Evolutionary conservation across 2,329 filamentous ascomycete genomes (phyloP), one percentile per base, ranked within the genome.

Genomic region (Penicillium sp.): DNA sequence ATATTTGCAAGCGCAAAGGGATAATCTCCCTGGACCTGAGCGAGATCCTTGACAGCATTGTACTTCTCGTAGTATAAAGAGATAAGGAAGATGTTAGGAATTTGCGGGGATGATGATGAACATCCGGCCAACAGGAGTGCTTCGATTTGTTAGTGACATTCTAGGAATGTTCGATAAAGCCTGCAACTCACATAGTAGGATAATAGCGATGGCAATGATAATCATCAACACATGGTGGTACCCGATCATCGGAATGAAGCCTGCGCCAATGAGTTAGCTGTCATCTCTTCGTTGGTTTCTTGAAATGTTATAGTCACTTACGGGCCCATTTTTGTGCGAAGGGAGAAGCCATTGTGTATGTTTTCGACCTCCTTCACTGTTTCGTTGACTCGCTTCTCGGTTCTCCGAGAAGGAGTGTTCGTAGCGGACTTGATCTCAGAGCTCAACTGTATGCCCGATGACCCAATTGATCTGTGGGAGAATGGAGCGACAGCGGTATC

Each of bases 51-150:
- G 27, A 83, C 80, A 3, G 94, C 90, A 18, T 87, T 85, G 77
- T 97, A 97, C 58, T 84, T 81, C 72, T 96, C 80, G 79, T 97
- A 99, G 84, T 96, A 97, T 67, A 99, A 85, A n/a, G 92, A 96
- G 62, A 99, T 90, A 64, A 99, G 86, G 82, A 97, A 99, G 75
- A 99, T 97, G 70, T 88, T 87, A 24, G 94, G 94, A 66, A 99
- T 97, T 51, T 96, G 80, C 2, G 93, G 94, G 48, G 93, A 97
- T 39, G 93, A 96, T 9, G 93, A 97, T 4, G 94, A 97, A 77
- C 94, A 99, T 67, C 94, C 94, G 68, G 94, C 93, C 63, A 99
- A 81, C 67, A 99, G 79, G 60, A 99, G 84, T 66, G 94, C 92
- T 97, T 59, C 61, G 50, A 63, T 59, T 54, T 21, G 55, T 63